Base-by-base conservation (phyloP, 2,329 filamentous ascomycete species). In the Blumeria hordei region DNA sequence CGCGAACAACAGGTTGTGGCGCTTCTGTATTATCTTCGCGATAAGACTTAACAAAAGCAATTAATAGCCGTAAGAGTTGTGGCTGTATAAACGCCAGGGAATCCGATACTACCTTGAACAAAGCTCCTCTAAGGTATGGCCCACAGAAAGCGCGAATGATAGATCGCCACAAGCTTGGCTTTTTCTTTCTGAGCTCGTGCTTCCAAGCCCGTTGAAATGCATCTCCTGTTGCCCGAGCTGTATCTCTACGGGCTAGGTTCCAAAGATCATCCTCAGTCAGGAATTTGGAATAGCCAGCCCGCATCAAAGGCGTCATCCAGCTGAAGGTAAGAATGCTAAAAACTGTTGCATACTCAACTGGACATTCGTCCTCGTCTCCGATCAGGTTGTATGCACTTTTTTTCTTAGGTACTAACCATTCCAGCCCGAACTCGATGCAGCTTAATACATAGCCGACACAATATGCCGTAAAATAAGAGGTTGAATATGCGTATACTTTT, bases 221-320 rank as follows among this genome's bases (percentile, higher is more conserved):
- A 35, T 72, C 69, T 4, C 83, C 80, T 0, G 90, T 94, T 11
- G 74, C 72, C 60, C 78, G 78, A 10, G 90, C 94, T 36, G 83
- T 83, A 65, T 96, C 90, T 57, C 76, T 72, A 63, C 80, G 82
- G 43, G 88, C 78, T 56, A 98, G 72, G 58, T 87, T 90, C 93
- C 93, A 98, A 28, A 98, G 74, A 67, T 98, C 90, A 59, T 95
- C 86, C 66, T 96, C 88, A 1, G 88, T 94, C 58, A 98, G 73
- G 66, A 80, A 98, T 57, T 88, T 79, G 64, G 83, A 85, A 71
- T 98, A 96, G 0, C 92, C 92, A 64, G 83, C 83, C 65, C 81
- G 88, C 92, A 98, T 98, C 77, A 98, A 71, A 0, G 92, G 88
- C 0, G 92, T 96, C 90, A 98, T 95, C 92, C 92, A 98, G 55